These are phyloP conservation scores for Penstemon newberryi DNA, from an alignment of 257 asterid species.

Conservation along the genomic window DNA sequence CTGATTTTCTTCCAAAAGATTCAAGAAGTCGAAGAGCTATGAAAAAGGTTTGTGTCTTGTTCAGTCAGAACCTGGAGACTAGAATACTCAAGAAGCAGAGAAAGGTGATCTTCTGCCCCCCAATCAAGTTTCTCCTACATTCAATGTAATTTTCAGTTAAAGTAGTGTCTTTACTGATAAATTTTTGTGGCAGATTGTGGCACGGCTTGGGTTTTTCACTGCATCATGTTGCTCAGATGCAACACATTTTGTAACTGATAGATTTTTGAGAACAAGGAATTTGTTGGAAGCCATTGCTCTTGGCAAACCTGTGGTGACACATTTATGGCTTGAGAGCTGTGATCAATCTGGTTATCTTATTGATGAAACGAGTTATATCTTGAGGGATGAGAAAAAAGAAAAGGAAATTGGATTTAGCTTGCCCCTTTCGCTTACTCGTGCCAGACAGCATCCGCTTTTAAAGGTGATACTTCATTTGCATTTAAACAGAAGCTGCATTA, in stretches of 20 bases:
- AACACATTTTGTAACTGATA: conserved; percentile 74
- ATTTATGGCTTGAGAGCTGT: conserved; percentile 80
- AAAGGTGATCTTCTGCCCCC: conserved; percentile 43
- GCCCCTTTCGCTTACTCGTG: conserved; percentile 59
- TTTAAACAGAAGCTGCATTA: conserved; percentile 18
- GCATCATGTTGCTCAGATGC: conserved; percentile 65
- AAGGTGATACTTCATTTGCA: conserved; percentile 42
- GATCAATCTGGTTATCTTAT: conserved; percentile 56
- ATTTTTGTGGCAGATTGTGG: conserved; percentile 44
- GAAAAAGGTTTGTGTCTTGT: conserved; percentile 50
- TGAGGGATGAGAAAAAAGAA: conserved; percentile 83
- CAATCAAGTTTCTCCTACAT: conserved; percentile 3
- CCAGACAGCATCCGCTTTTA: conserved; percentile 62
- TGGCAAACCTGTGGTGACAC: conserved; percentile 76
- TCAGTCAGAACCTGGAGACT: conserved; percentile 71
- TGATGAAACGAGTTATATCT: conserved; percentile 57
- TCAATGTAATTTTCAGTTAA: conserved; percentile 6
- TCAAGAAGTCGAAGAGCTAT: conserved; percentile 49
- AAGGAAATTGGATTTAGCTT: conserved; percentile 68
- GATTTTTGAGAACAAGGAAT: conserved; percentile 70
- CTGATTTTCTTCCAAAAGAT: conserved; percentile 59
- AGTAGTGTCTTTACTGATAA: conserved; percentile 18
- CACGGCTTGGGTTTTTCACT: conserved; percentile 54
- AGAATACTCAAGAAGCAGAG: conserved; percentile 53
- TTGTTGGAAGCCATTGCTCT: conserved; percentile 78